phyloP scores from a whole-genome alignment of 257 asterid species.

The Misopates orontium region DNA sequence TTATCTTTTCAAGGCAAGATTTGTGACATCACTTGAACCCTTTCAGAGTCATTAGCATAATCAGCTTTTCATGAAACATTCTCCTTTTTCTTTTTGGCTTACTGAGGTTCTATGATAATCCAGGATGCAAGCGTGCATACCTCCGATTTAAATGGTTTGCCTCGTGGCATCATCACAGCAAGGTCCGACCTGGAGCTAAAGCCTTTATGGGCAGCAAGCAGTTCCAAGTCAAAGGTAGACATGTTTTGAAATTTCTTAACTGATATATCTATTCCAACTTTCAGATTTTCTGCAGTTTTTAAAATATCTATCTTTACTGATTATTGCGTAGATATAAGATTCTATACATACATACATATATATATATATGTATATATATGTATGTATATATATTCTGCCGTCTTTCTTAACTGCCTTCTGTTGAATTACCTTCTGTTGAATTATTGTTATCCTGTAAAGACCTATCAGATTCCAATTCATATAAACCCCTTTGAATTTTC shows the following conservation, averaged over 20 bases:
- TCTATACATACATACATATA: constrained; percentile 17
- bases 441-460: neutral
- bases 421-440: constrained; percentile 7
- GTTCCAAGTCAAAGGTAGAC: constrained; percentile 57
- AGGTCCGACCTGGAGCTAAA: constrained; percentile 79
- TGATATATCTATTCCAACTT: constrained; percentile 2
- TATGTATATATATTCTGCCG: no score
- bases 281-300: neutral
- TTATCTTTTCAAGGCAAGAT: constrained; percentile 21
- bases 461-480: constrained; percentile 4
- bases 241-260: neutral
- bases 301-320: neutral
- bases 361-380: no score
- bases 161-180: constrained; percentile 73
- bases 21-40: constrained; percentile 5
- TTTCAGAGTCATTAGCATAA: constrained; percentile 3
- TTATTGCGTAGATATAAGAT: constrained; percentile 12
- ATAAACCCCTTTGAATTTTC: constrained; percentile 33
- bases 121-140: constrained; percentile 57
- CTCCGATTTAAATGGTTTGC: constrained; percentile 55
- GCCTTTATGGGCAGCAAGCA: constrained; percentile 80
- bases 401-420: no score
- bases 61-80: neutral
- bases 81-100: constrained; percentile 10
- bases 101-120: constrained; percentile 18